These are phyloP conservation scores for Thielaviopsis punctulata DNA, from an alignment of 2,329 filamentous ascomycete species.

Conservation along the genomic window DNA sequence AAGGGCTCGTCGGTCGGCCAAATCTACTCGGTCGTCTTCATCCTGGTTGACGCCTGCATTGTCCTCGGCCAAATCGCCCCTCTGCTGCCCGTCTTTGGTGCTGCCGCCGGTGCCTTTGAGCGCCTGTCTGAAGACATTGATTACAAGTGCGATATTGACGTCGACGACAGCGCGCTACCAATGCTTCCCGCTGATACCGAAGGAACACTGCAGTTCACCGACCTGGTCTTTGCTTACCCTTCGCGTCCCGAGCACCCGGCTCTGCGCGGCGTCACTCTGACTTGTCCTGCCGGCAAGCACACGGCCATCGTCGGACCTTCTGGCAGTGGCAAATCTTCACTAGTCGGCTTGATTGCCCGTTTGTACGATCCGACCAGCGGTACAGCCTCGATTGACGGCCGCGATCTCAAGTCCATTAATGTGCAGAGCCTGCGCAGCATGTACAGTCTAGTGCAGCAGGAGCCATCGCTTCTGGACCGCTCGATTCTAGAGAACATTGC, in stretches of 20 bases:
- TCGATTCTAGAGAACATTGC: constrained; percentile 35
- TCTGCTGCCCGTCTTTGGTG: constrained; percentile 41
- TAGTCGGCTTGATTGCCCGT: constrained; percentile 36
- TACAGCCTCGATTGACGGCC: constrained; percentile 28
- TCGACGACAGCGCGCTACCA: constrained; percentile 16
- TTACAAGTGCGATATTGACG: constrained; percentile 28
- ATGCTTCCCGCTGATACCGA: constrained; percentile 12
- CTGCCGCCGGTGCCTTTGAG: constrained; percentile 38
- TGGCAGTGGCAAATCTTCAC: constrained; percentile 39
- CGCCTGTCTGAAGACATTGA: constrained; percentile 43
- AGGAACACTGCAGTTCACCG: constrained; percentile 27
- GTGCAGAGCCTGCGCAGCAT: constrained; percentile 25
- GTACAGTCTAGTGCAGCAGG: constrained; percentile 29
- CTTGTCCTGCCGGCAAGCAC: constrained; percentile 29
- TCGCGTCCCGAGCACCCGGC: constrained; percentile 26
- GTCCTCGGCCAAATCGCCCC: constrained; percentile 46
- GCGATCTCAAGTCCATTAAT: constrained; percentile 30
- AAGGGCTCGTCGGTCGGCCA: constrained; percentile 24
- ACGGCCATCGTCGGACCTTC: constrained; percentile 42
- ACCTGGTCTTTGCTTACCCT: constrained; percentile 28
- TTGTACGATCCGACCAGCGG: constrained; percentile 40
- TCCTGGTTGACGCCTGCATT: constrained; percentile 46
- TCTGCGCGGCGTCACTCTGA: constrained; percentile 28
- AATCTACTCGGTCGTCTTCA: constrained; percentile 47
- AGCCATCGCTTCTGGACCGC: constrained; percentile 26